These are phyloP conservation scores for Dichotomopilus funicola DNA, from an alignment of 2,329 filamentous ascomycete genomes.

Conservation along the genomic window DNA sequence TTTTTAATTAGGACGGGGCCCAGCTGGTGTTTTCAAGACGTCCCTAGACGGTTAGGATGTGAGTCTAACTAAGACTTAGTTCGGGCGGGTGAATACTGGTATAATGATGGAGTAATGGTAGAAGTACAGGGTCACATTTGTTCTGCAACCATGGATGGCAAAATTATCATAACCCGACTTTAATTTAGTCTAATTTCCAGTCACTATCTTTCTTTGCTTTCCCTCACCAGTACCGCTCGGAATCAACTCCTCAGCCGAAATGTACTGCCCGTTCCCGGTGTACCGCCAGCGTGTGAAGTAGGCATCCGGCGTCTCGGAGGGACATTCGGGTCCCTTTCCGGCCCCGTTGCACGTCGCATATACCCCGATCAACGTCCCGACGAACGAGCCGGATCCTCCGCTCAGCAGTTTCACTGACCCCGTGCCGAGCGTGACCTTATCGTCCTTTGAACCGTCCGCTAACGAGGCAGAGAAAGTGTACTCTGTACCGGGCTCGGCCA, in stretches of 20 bases:
- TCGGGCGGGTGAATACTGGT: too few species aligned
- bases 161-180: too few species aligned
- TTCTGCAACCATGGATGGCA: too few species aligned
- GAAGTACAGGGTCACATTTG: too few species aligned
- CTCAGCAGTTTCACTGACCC: constrained; percentile 29
- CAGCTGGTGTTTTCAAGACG: constrained; percentile 14
- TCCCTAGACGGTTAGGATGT: not conserved
- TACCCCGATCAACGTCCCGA: constrained; percentile 29
- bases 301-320: constrained; percentile 25
- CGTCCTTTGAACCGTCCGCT: too few species aligned
- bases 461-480: too few species aligned
- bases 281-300: constrained; percentile 25
- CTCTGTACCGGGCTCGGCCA: too few species aligned
- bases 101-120: too few species aligned
- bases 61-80: too few species aligned
- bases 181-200: not conserved
- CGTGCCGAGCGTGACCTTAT: constrained; percentile 21
- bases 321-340: constrained; percentile 25
- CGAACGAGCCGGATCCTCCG: constrained; percentile 29
- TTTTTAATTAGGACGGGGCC: constrained; percentile 30
- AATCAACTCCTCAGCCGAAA: constrained; percentile 1
- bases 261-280: constrained; percentile 2
- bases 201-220: not conserved
- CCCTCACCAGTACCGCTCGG: not conserved
- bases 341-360: constrained; percentile 34